Conservation (phyloP, 164 flowering plant species). For the Cinnamomum micranthum region DNA sequence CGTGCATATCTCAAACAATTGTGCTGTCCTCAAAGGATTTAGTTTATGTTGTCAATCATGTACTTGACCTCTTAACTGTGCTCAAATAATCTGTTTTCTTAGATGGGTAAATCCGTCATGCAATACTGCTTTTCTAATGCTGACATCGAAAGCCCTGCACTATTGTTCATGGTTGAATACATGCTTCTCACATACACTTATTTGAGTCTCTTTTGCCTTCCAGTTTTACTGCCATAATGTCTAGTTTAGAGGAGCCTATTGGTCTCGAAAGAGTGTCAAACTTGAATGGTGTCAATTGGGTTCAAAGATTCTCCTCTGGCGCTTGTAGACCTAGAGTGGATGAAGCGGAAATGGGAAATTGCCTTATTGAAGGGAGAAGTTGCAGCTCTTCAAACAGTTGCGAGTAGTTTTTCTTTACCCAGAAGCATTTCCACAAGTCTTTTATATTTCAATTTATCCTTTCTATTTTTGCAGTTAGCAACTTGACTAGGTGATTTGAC, state of each 20-base stretch:
- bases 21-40: not conserved
- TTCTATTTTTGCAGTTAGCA: no score
- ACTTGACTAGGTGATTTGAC: no score
- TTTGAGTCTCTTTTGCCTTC: slow-evolving; percentile 25
- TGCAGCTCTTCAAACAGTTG: slow-evolving; percentile 84
- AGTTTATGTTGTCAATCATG: not conserved
- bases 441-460: not conserved
- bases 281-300: slow-evolving; percentile 59
- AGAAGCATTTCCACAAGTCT: not conserved
- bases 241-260: slow-evolving; percentile 90
- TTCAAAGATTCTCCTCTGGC: slow-evolving; percentile 65
- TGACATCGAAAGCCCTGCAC: not conserved
- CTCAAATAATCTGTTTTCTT: not conserved
- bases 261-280: slow-evolving; percentile 70
- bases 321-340: slow-evolving; percentile 67
- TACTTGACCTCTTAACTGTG: not conserved
- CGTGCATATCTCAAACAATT: not conserved
- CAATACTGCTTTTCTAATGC: not conserved
- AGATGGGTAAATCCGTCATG: not conserved
- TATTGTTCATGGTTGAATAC: slow-evolving; percentile 19
- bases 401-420: slow-evolving; percentile 22
- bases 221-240: slow-evolving; percentile 44
- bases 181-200: slow-evolving; percentile 21
- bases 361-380: slow-evolving; percentile 75
- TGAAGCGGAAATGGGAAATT: slow-evolving; percentile 66